A percentile compares a stretch with the other conserved stretches of the same genome.
These are phyloP conservation scores for Tulasnella sp. DNA, from an alignment of 768 basidiomycete genomes.

Conservation along the genomic window DNA sequence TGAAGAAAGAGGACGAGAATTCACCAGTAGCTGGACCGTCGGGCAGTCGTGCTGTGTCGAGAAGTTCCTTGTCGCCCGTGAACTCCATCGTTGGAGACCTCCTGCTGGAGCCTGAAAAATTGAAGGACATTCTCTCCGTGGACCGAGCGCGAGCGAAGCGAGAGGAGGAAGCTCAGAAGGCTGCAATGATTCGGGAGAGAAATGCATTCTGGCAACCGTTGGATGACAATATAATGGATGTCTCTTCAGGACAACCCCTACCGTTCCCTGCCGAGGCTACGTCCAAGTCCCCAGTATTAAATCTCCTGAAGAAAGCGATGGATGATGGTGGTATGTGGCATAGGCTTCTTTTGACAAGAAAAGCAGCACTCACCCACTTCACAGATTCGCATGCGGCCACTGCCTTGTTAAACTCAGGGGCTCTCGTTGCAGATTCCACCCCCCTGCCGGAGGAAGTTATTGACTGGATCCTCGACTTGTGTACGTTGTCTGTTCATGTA, in stretches of 20 bases:
- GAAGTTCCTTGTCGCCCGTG: background rate
- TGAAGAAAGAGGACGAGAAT: background rate
- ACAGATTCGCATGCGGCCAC: background rate
- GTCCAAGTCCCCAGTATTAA: background rate
- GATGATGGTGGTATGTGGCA: background rate
- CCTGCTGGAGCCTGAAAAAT: background rate
- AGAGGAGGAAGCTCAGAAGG: background rate
- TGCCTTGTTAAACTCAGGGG: background rate
- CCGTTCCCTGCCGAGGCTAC: constrained; percentile 1
- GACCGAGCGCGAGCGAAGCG: background rate
- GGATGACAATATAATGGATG: background rate
- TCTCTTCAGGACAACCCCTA: background rate
- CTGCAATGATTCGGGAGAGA: background rate
- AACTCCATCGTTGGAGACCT: background rate
- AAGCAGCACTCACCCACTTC: background rate
- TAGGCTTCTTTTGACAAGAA: background rate
- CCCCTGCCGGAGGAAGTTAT: constrained; percentile 6
- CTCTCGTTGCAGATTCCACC: background rate
- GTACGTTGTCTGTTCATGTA: background rate
- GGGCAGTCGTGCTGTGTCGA: background rate
- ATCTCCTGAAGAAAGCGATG: background rate
- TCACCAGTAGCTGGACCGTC: background rate
- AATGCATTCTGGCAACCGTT: constrained; percentile 3
- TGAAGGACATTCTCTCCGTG: background rate
- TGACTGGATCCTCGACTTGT: constrained; percentile 20